Evolutionary conservation across 2,329 filamentous ascomycete genomes (phyloP).

Genomic region (Curvularia eragrostidis): DNA sequence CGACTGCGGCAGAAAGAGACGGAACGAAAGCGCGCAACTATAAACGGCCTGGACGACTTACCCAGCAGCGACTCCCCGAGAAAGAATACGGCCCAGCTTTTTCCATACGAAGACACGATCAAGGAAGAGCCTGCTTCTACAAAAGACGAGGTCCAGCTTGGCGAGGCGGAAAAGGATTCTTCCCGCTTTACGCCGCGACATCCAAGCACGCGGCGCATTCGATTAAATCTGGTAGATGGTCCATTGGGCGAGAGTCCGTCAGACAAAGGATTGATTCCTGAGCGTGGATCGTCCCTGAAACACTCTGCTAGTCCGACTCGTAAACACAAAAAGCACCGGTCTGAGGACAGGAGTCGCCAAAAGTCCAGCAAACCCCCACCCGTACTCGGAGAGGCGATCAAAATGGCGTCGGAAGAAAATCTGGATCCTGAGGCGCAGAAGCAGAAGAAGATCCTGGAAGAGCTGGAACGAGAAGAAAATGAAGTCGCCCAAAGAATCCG

Average conservation of each 20-base stretch:
- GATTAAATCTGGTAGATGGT: constrained; percentile 34
- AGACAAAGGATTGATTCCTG: constrained; percentile 42
- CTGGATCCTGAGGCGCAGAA: constrained; percentile 28
- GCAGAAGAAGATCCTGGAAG: constrained; percentile 42
- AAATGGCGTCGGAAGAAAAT: constrained; percentile 8
- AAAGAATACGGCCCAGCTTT: constrained; percentile 35
- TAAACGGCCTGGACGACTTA: constrained; percentile 52
- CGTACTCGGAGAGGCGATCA: constrained; percentile 37
- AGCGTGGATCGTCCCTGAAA: constrained; percentile 44
- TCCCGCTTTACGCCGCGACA: constrained; percentile 40
- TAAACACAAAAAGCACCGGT: constrained; percentile 37
- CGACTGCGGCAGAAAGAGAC: constrained; percentile 67
- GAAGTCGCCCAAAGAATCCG: constrained; percentile 65
- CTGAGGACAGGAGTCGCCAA: constrained; percentile 32
- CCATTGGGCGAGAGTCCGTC: constrained; percentile 34
- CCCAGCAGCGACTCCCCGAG: constrained; percentile 34
- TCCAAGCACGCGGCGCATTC: constrained; percentile 40
- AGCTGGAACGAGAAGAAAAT: constrained; percentile 56
- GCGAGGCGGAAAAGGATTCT: constrained; percentile 32
- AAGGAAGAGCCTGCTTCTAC: constrained; percentile 42
- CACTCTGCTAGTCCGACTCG: constrained; percentile 45
- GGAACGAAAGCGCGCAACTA: constrained; percentile 64
- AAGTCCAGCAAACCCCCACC: constrained; percentile 38
- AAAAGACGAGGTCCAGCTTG: constrained; percentile 18
- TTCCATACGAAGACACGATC: constrained; percentile 47